A percentile compares a stretch with the other conserved stretches of the same genome.
Evolutionary conservation across 192 early-diverging fungal genomes (phyloP).

Genomic region (Backusella macrospora): DNA sequence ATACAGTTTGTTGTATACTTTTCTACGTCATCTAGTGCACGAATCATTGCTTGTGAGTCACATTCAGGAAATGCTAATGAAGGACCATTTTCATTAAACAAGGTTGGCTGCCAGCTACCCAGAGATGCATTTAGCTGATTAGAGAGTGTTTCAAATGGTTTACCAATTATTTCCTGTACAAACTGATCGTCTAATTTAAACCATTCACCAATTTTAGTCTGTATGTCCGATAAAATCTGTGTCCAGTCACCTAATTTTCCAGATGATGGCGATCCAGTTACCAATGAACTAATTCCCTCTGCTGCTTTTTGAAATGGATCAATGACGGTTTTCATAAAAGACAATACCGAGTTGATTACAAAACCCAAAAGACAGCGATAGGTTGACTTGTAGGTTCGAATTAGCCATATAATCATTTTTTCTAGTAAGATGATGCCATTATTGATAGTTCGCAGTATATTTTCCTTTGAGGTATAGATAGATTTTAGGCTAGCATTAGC

Average conservation of each 20-base stretch:
- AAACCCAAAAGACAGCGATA: slow-evolving; percentile 35
- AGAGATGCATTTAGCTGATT: slow-evolving; percentile 18
- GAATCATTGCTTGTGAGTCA: neutral
- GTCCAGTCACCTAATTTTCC: slow-evolving; percentile 20
- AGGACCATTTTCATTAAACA: neutral
- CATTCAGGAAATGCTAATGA: neutral
- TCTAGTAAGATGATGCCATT: slow-evolving; percentile 23
- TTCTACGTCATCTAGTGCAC: neutral
- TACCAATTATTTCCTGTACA: neutral
- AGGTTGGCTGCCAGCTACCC: neutral
- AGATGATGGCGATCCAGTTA: slow-evolving; percentile 7
- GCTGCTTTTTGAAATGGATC: slow-evolving; percentile 29
- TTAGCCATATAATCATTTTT: slow-evolving; percentile 20
- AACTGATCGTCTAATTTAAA: neutral
- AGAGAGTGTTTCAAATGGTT: slow-evolving; percentile 20
- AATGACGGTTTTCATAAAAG: slow-evolving; percentile 8
- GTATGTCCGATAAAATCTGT: neutral
- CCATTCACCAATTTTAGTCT: slow-evolving; percentile 17
- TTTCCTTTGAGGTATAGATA: slow-evolving; percentile 7
- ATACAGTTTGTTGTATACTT: neutral
- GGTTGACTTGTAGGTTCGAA: slow-evolving; percentile 38
- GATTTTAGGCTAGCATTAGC: neutral
- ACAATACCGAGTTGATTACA: slow-evolving; percentile 26
- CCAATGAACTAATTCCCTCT: slow-evolving; percentile 1
- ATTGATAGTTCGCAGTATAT: slow-evolving; percentile 25